phyloP scores from a whole-genome alignment of 2,329 filamentous ascomycete species.

The Fusarium sp. region DNA sequence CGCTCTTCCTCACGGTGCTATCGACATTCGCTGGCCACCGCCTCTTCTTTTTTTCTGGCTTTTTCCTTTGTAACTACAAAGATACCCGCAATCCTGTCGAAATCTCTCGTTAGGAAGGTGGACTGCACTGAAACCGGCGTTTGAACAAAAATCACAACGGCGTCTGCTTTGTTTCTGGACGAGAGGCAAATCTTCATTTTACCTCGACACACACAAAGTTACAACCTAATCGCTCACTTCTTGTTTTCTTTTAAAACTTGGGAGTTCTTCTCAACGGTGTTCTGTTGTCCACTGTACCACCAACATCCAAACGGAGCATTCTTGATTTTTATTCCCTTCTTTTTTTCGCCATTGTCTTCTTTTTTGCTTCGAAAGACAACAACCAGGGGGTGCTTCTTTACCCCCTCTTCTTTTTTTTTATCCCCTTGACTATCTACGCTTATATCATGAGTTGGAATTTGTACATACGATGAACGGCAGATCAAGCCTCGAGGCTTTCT shows the following conservation, averaged over 20 bases:
- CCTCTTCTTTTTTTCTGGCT: neutral
- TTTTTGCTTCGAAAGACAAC: conserved; percentile 20
- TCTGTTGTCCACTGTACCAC: conserved; percentile 1
- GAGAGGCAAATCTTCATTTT: neutral
- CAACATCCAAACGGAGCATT: conserved; percentile 17
- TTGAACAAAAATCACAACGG: conserved; percentile 18
- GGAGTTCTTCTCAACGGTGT: neutral
- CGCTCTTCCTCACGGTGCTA: neutral
- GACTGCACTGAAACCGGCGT: conserved; percentile 33
- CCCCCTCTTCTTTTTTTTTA: neutral
- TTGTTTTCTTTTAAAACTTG: conserved; percentile 2
- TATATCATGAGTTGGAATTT: conserved; percentile 45
- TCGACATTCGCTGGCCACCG: conserved; percentile 17
- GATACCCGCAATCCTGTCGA: conserved; percentile 47
- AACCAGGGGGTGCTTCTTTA: conserved; percentile 2
- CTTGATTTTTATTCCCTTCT: conserved; percentile 10
- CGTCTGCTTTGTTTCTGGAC: conserved; percentile 25
- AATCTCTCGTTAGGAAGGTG: conserved; percentile 44
- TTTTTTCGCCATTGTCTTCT: neutral
- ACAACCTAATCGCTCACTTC: conserved; percentile 33
- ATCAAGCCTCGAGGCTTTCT: conserved; percentile 8
- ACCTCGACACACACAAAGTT: conserved; percentile 1
- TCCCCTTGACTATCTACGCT: conserved; percentile 26
- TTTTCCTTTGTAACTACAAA: conserved; percentile 40
- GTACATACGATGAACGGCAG: conserved; percentile 43